These are phyloP conservation scores for Acacia confusa DNA, from an alignment of 306 rosid species.

Conservation along the genomic window DNA sequence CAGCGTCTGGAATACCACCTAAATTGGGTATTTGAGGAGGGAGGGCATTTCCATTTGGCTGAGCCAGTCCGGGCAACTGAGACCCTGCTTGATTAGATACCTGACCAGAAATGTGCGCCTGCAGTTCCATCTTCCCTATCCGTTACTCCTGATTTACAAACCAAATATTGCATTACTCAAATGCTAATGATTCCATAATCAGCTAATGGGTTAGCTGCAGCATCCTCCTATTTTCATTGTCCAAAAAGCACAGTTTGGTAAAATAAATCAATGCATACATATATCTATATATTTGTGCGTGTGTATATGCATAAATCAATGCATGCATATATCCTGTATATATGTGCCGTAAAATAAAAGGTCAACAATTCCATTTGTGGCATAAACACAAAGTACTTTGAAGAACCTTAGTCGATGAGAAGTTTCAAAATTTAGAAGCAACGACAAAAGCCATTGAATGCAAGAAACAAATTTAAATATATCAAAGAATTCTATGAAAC, in stretches of 20 bases:
- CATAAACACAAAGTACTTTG: neutral
- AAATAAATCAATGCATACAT: neutral
- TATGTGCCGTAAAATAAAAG: neutral
- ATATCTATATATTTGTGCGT: neutral
- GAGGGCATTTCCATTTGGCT: constrained; percentile 59
- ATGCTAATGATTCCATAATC: constrained; percentile 27
- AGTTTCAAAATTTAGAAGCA: neutral
- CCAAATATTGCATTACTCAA: constrained; percentile 32
- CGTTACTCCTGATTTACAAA: neutral
- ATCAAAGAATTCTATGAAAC: neutral
- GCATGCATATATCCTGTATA: neutral
- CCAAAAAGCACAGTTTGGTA: neutral
- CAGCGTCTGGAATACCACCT: constrained; percentile 58
- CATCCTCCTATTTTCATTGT: constrained; percentile 20
- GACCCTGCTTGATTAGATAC: constrained; percentile 70
- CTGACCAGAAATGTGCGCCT: constrained; percentile 71
- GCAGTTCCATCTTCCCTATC: constrained; percentile 50
- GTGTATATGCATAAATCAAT: neutral
- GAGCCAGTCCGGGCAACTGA: constrained; percentile 59
- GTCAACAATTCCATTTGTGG: constrained; percentile 22
- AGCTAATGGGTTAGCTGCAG: constrained; percentile 7
- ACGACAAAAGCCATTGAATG: constrained; percentile 29
- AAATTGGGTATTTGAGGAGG: constrained; percentile 55
- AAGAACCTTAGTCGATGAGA: neutral
- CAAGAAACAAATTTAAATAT: neutral